These are phyloP conservation scores for Ramaria sp. DNA, from an alignment of 768 basidiomycete genomes.

Conservation along the genomic window DNA sequence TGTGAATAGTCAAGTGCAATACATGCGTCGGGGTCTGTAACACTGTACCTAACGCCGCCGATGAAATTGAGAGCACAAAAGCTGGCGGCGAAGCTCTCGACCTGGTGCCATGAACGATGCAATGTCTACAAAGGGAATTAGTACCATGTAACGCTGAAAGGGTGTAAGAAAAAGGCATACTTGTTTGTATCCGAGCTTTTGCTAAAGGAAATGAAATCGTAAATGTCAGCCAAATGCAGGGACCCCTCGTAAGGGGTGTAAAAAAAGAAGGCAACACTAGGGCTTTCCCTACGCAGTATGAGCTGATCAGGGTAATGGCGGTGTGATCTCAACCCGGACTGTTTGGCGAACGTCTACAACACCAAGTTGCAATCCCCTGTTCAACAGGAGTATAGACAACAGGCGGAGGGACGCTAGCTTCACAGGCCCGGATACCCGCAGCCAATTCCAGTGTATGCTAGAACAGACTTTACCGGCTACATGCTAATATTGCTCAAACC, in stretches of 20 bases:
- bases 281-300: slow-evolving; percentile 98
- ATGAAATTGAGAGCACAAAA: slow-evolving; percentile 89
- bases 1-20: neutral
- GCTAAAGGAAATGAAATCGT: slow-evolving; percentile 31
- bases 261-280: slow-evolving; percentile 49
- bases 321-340: slow-evolving; percentile 88
- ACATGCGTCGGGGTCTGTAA: neutral
- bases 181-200: slow-evolving; percentile 71
- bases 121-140: slow-evolving; percentile 44
- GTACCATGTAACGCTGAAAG: neutral
- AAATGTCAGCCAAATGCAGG: slow-evolving; percentile 37
- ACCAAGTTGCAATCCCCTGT: neutral
- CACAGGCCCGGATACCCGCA: slow-evolving; percentile 77
- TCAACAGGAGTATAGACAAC: slow-evolving; percentile 8
- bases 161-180: slow-evolving; percentile 24
- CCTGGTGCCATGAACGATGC: slow-evolving; percentile 73
- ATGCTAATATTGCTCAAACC: slow-evolving; percentile 30
- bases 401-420: slow-evolving; percentile 13
- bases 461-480: slow-evolving; percentile 57
- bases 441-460: slow-evolving; percentile 64
- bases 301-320: slow-evolving; percentile 96
- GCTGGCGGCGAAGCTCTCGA: slow-evolving; percentile 82
- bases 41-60: slow-evolving; percentile 62
- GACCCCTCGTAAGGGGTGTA: slow-evolving; percentile 30
- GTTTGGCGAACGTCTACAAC: slow-evolving; percentile 19